A percentile compares a stretch with the other conserved stretches of the same genome.
phyloP scores from a whole-genome alignment of 2,329 filamentous ascomycete genomes.

The Aspergillus sp. region DNA sequence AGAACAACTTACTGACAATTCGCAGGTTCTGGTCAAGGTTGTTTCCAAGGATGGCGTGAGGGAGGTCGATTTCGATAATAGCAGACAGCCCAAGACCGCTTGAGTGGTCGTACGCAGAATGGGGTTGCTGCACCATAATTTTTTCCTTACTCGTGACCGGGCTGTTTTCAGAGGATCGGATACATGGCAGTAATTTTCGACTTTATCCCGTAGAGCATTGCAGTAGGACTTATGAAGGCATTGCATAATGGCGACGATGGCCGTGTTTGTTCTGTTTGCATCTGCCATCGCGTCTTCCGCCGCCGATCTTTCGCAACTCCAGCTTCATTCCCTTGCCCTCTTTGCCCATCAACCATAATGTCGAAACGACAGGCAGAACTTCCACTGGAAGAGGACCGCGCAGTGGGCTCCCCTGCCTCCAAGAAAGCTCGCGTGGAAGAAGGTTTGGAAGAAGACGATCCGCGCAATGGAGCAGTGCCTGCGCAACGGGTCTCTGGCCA shows the following conservation, averaged over 20 bases:
- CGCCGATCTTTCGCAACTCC: slow-evolving; percentile 12
- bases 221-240: not conserved
- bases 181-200: slow-evolving; percentile 15
- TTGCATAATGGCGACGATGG: slow-evolving; percentile 2
- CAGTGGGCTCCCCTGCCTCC: slow-evolving; percentile 31
- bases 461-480: slow-evolving; percentile 16
- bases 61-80: slow-evolving; percentile 77
- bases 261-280: slow-evolving; percentile 23
- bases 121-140: slow-evolving; percentile 24
- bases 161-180: slow-evolving; percentile 16
- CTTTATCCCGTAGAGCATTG: slow-evolving; percentile 8
- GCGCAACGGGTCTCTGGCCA: slow-evolving; percentile 19
- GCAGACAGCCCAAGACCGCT: slow-evolving; percentile 47
- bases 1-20: slow-evolving; percentile 5
- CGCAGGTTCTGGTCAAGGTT: slow-evolving; percentile 62
- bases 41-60: slow-evolving; percentile 88
- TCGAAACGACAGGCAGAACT: slow-evolving; percentile 40
- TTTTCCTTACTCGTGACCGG: slow-evolving; percentile 21
- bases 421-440: slow-evolving; percentile 38
- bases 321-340: slow-evolving; percentile 6
- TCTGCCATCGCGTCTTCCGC: slow-evolving; percentile 7
- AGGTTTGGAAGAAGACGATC: slow-evolving; percentile 16
- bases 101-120: slow-evolving; percentile 24
- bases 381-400: slow-evolving; percentile 27
- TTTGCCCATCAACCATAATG: slow-evolving; percentile 25